Base-by-base conservation (phyloP, 768 basidiomycete species). In the Naematelia encephala region DNA sequence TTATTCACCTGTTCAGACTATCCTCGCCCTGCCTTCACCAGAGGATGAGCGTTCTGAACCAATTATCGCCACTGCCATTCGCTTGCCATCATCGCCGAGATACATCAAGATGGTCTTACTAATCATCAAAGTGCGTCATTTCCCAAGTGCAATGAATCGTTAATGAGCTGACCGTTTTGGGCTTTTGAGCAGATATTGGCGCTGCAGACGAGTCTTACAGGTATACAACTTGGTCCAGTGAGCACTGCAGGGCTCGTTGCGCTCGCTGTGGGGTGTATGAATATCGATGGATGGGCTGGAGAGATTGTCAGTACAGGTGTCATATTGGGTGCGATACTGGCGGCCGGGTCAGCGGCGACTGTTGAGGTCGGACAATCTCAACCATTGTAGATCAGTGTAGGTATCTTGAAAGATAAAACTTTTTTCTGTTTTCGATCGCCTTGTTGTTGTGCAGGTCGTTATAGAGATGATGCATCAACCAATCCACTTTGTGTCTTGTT, bases 1-100 rank as follows among this genome's bases (percentile, higher is more conserved):
- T 4, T 43, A 51, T 42, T 63, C 62, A 12, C 61, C 61, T 5
- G 62, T 60, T 22, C 34, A 44, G 45, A 19, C 62, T 14, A 52
- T 63, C 5, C 51, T 63, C 16, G 58, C 62, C 5, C 59, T 63
- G 14, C 62, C 62, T 2, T 60, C 58, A 16, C 62, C 62, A 0
- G 46, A 60, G 34, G 50, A 44, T n/a, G 54, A 60, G 34, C 34
- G 34, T 39, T 8, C 16, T 16, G 34, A 39, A 39, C 34, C 34
- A 39, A 16, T 16, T 39, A 16, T 39, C 16, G 34, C 34, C 34
- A 39, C 34, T 39, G 34, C 34, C 8, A 16, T 39, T 39, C 34
- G 8, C 34, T 39, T 16, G 16, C 34, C 34, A 8, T 16, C 34
- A 16, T 39, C 34, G 8, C 8, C 8, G 34, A 8, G 16, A 16